phyloP scores from a whole-genome alignment of 345 rosid genomes.

The Reutealis trisperma region DNA sequence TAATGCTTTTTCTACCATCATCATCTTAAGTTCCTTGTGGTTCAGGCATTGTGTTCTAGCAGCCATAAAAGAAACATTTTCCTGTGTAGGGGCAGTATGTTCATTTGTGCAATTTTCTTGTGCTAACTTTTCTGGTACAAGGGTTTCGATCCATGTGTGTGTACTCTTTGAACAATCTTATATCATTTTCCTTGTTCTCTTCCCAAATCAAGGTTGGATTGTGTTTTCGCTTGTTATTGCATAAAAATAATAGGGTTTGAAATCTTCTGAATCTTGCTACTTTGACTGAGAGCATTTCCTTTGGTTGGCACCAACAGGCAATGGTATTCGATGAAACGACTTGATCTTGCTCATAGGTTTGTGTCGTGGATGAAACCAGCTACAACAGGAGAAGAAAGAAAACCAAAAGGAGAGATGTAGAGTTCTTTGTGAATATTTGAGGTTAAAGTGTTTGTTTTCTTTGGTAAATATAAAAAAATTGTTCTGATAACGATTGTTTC shows the following conservation, averaged over 20 bases:
- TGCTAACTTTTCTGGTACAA: neutral
- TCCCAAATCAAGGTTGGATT: too few species aligned
- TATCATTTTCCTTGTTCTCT: neutral
- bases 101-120: neutral
- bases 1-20: too few species aligned
- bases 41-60: neutral
- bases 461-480: conserved; percentile 28
- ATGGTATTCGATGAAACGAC: conserved; percentile 67
- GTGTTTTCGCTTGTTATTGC: neutral
- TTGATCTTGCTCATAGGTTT: conserved; percentile 32
- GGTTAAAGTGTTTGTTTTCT: conserved; percentile 31
- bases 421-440: conserved; percentile 45
- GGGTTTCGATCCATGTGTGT: neutral
- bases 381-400: conserved; percentile 16
- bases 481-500: conserved; percentile 8
- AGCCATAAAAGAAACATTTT: neutral
- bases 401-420: conserved; percentile 19
- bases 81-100: neutral
- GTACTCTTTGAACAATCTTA: neutral
- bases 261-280: neutral
- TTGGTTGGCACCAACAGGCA: conserved; percentile 38
- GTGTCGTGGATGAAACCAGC: conserved; percentile 37
- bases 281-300: conserved; percentile 6
- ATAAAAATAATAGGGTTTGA: neutral
- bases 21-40: too few species aligned